phyloP scores from a whole-genome alignment of 2,329 filamentous ascomycete genomes.

The Alternaria infectoria region DNA sequence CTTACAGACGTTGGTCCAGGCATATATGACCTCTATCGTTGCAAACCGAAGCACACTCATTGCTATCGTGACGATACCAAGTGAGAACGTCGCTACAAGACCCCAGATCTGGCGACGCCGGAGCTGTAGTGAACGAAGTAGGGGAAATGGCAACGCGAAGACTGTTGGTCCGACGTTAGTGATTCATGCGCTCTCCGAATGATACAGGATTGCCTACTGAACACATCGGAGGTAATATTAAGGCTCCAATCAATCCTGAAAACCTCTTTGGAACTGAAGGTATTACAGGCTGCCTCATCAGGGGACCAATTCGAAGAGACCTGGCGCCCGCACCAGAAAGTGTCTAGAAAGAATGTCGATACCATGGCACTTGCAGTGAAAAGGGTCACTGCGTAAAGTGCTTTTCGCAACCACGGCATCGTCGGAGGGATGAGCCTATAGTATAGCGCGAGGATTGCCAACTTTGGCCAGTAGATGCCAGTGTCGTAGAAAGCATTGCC shows the following conservation, averaged over 20 bases:
- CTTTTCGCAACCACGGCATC: slow-evolving; percentile 23
- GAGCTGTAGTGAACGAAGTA: slow-evolving; percentile 28
- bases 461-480: slow-evolving; percentile 26
- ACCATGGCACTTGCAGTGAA: slow-evolving; percentile 20
- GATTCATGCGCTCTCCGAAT: not conserved
- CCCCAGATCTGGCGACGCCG: slow-evolving; percentile 28
- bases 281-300: slow-evolving; percentile 21
- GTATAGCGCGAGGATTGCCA: slow-evolving; percentile 24
- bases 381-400: slow-evolving; percentile 11
- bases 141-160: slow-evolving; percentile 28
- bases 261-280: slow-evolving; percentile 26
- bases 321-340: slow-evolving; percentile 25
- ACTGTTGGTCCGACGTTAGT: slow-evolving; percentile 11
- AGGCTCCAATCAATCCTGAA: slow-evolving; percentile 24
- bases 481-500: slow-evolving; percentile 28
- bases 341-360: slow-evolving; percentile 22
- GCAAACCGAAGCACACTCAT: slow-evolving; percentile 30
- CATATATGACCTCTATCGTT: slow-evolving; percentile 28
- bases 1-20: slow-evolving; percentile 36
- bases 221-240: slow-evolving; percentile 19
- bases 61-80: slow-evolving; percentile 28
- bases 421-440: slow-evolving; percentile 23
- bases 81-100: slow-evolving; percentile 29
- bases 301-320: slow-evolving; percentile 29
- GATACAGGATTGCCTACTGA: slow-evolving; percentile 8